phyloP scores from a whole-genome alignment of 2,329 filamentous ascomycete genomes.

The Ascochyta koolunga region DNA sequence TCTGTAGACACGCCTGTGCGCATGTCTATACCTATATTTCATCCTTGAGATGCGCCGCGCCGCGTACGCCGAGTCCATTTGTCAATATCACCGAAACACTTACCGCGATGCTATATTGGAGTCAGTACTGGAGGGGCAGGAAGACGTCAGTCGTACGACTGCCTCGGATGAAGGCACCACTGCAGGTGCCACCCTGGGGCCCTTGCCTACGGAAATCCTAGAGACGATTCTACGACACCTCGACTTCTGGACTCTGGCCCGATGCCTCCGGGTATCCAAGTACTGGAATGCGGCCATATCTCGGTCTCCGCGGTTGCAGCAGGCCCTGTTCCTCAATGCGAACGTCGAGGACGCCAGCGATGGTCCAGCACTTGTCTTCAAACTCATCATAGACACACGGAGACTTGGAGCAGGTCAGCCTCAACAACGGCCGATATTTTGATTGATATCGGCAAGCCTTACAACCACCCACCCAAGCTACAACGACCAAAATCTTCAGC shows the following conservation, averaged over 20 bases:
- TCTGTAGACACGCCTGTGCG: conserved; percentile 14
- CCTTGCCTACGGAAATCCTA: conserved; percentile 13
- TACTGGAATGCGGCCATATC: conserved; percentile 14
- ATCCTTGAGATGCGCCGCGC: conserved; percentile 13
- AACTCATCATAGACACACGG: conserved; percentile 15
- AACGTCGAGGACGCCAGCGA: conserved; percentile 2
- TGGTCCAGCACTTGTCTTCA: conserved; percentile 15
- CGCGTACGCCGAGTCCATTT: conserved; percentile 14
- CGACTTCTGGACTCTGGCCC: conserved; percentile 16
- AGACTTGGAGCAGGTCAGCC: background rate
- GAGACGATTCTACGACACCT: conserved; percentile 10
- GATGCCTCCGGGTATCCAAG: conserved; percentile 13
- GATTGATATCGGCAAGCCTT: conserved; percentile 10
- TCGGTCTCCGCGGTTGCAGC: conserved; percentile 11
- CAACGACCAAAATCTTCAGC: conserved; percentile 1
- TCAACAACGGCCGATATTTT: conserved; percentile 12
- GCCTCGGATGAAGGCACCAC: conserved; percentile 1
- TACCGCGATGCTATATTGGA: conserved; percentile 9
- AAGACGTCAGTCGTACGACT: conserved; percentile 7
- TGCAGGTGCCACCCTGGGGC: conserved; percentile 2
- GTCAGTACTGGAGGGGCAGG: conserved; percentile 10
- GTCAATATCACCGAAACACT: conserved; percentile 7
- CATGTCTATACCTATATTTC: conserved; percentile 4
- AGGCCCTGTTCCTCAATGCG: conserved; percentile 11
- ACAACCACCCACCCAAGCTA: background rate